Percentiles rank a stretch among this genome's conserved stretches.
These are phyloP conservation scores for Anethum foeniculum DNA, from an alignment of 140 eudicot species.

Conservation along the genomic window DNA sequence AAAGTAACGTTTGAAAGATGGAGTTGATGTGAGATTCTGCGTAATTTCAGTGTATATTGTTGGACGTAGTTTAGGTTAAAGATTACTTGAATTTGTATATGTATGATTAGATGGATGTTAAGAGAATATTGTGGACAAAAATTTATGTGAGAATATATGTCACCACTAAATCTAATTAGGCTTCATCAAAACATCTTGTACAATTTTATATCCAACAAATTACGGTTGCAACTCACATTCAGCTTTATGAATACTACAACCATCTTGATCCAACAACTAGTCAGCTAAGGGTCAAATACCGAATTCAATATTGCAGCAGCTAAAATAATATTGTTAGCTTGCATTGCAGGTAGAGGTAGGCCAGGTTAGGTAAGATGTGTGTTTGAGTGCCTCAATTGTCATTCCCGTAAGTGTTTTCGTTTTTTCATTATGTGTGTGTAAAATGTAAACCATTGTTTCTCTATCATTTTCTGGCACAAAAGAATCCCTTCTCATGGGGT, in stretches of 20 bases:
- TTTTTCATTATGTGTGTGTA: neutral
- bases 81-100: no score
- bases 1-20: neutral
- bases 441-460: neutral
- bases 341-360: slow-evolving; percentile 8
- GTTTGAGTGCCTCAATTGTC: neutral
- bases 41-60: neutral
- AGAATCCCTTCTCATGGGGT: neutral
- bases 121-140: no score
- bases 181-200: no score
- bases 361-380: neutral
- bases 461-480: neutral
- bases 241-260: no score
- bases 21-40: neutral
- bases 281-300: neutral
- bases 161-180: no score
- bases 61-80: neutral
- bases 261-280: neutral
- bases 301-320: neutral
- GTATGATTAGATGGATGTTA: neutral
- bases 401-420: neutral
- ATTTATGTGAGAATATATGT: no score
- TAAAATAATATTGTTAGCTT: neutral
- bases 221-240: no score
- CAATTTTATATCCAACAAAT: no score